phyloP scores from a whole-genome alignment of 106 monocot species.

The Allium fistulosum region DNA sequence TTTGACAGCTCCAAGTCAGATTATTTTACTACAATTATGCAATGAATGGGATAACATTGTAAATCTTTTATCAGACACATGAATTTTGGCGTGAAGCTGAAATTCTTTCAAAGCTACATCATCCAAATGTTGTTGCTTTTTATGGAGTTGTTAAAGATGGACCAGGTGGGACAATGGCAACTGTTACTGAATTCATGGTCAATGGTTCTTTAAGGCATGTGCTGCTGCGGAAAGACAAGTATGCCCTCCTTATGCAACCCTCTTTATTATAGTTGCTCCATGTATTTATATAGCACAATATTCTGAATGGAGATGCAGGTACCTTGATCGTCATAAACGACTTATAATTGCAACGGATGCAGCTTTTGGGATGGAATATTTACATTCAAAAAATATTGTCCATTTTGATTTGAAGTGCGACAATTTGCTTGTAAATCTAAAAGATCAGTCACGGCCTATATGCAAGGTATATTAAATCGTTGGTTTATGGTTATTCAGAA shows the following conservation, averaged over 20 bases:
- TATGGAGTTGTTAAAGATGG: constrained; percentile 89
- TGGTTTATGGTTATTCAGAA: too few species aligned
- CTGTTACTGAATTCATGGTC: constrained; percentile 90
- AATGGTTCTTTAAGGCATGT: constrained; percentile 86
- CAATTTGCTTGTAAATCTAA: constrained; percentile 89
- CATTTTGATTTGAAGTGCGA: constrained; percentile 99
- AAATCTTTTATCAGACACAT: constrained; percentile 37
- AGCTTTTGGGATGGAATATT: constrained; percentile 95
- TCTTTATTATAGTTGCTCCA: neutral
- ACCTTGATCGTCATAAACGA: constrained; percentile 71
- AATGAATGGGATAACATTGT: neutral
- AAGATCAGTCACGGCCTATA: constrained; percentile 79
- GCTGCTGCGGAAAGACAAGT: constrained; percentile 70
- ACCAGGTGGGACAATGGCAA: constrained; percentile 74
- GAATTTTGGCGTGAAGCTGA: constrained; percentile 94
- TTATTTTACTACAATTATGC: neutral
- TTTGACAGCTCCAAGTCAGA: neutral
- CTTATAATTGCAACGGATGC: constrained; percentile 96
- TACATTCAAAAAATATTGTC: constrained; percentile 88
- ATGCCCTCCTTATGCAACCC: neutral
- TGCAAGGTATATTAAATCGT: constrained; percentile 62
- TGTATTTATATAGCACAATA: neutral
- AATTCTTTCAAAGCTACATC: constrained; percentile 90
- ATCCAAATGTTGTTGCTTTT: constrained; percentile 92
- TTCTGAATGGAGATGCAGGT: constrained; percentile 30